Evolutionary conservation across 2,329 filamentous ascomycete genomes (phyloP).

Genomic region (Clonostachys rosea): DNA sequence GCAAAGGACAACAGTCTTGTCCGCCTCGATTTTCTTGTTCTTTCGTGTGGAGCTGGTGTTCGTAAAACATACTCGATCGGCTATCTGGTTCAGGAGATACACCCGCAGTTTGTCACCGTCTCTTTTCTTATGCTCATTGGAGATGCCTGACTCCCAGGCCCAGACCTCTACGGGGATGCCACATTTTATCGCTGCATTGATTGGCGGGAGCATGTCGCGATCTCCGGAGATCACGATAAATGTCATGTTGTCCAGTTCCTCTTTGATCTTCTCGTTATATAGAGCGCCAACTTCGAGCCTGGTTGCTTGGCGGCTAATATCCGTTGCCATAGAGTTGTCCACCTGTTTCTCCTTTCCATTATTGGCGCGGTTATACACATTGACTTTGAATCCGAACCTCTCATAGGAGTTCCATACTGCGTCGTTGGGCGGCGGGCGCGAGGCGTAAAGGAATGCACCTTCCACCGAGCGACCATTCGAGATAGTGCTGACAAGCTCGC

Average conservation of each 20-base stretch:
- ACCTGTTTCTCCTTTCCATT: constrained; percentile 16
- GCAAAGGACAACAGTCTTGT: constrained; percentile 2
- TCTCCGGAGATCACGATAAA: constrained; percentile 16
- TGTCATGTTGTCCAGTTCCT: constrained; percentile 3
- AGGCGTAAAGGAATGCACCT: constrained; percentile 13
- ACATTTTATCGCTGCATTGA: constrained; percentile 7
- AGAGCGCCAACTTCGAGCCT: constrained; percentile 4
- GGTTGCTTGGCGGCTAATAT: constrained; percentile 8
- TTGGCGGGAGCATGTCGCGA: constrained; percentile 13
- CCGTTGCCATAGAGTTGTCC: constrained; percentile 13
- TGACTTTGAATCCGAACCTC: constrained; percentile 7
- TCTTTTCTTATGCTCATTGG: constrained; percentile 8
- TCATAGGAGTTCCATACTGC: constrained; percentile 9
- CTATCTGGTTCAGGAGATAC: constrained; percentile 1
- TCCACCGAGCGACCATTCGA: constrained; percentile 7
- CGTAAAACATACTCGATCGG: constrained; percentile 5
- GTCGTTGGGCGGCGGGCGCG: constrained; percentile 14
- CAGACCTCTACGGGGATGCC: constrained; percentile 16
- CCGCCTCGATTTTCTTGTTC: constrained; percentile 1
- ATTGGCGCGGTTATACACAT: constrained; percentile 9
- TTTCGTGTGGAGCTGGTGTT: constrained; percentile 4
- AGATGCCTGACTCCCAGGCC: constrained; percentile 13
- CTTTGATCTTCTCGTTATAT: not conserved
- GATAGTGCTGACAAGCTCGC: constrained; percentile 7
- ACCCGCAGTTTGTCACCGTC: not conserved